These are phyloP conservation scores for Magnusiomyces suaveolens DNA, from an alignment of 1,139 yeast species.

Conservation along the genomic window DNA sequence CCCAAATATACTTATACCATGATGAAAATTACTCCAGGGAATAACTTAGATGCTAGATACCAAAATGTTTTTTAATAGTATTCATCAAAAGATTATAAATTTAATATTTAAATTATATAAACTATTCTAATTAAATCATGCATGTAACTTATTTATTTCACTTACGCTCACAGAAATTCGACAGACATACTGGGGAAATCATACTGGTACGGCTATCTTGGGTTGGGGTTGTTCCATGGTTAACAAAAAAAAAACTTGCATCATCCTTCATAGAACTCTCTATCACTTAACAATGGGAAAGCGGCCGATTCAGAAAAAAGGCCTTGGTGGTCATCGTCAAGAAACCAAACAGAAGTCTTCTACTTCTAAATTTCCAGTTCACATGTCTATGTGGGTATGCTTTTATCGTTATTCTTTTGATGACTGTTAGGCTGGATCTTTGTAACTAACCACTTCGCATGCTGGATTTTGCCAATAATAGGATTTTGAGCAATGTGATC, in stretches of 20 bases:
- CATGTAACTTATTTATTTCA: background rate
- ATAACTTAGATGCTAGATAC: too few species aligned
- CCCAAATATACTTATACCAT: background rate
- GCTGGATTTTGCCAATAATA: slow-evolving; percentile 6
- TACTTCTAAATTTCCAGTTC: slow-evolving; percentile 27
- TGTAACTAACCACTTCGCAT: background rate
- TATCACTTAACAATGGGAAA: slow-evolving; percentile 10
- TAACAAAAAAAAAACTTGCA: background rate
- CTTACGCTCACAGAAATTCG: background rate
- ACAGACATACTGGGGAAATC: too few species aligned
- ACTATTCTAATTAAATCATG: too few species aligned
- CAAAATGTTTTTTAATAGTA: too few species aligned
- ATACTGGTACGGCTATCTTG: background rate
- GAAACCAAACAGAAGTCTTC: slow-evolving; percentile 18
- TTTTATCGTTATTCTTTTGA: slow-evolving; percentile 12
- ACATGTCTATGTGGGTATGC: slow-evolving; percentile 38
- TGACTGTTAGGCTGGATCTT: background rate
- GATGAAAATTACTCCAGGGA: background rate
- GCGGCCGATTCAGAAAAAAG: slow-evolving; percentile 11
- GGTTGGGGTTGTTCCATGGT: background rate
- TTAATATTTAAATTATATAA: too few species aligned
- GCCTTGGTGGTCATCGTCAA: slow-evolving; percentile 8
- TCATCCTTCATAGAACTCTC: background rate
- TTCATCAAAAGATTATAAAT: too few species aligned
- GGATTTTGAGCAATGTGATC: slow-evolving; percentile 98